A percentile compares a stretch with the other conserved stretches of the same genome.
Conservation (phyloP, 805 yeast genomes). For the Ogataea pilisensis region DNA sequence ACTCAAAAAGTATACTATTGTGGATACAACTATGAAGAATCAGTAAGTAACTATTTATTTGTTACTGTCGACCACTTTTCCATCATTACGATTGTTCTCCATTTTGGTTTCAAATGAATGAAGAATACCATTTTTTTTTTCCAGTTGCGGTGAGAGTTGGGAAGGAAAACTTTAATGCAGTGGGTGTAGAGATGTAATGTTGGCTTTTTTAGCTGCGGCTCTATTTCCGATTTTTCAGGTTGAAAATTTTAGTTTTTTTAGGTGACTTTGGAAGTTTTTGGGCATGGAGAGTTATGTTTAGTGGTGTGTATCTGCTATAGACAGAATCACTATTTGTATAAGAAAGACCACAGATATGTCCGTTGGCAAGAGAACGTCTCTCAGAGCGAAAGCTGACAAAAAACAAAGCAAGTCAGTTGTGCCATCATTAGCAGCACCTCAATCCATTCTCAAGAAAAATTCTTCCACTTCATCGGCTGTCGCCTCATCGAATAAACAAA, state of each 20-base stretch:
- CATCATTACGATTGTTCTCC: too few relatives aligned
- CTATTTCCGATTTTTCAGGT: background rate
- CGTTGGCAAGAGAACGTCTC: constrained; percentile 42
- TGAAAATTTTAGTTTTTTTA: background rate
- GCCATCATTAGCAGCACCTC: constrained; percentile 26
- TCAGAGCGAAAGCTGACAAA: constrained; percentile 39
- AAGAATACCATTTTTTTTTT: too few relatives aligned
- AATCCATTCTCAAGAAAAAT: too few relatives aligned
- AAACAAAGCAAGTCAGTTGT: constrained; percentile 14
- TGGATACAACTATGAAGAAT: background rate
- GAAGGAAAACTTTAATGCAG: too few relatives aligned
- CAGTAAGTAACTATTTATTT: too few relatives aligned
- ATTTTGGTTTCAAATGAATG: too few relatives aligned
- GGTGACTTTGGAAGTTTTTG: too few relatives aligned
- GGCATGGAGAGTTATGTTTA: background rate
- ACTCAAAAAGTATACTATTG: background rate
- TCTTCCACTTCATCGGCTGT: too few relatives aligned
- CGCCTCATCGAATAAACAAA: constrained; percentile 9
- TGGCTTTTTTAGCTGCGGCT: background rate
- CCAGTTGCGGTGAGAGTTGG: too few relatives aligned
- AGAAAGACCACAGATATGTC: constrained; percentile 26
- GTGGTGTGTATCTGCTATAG: too few relatives aligned
- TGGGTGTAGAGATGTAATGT: too few relatives aligned
- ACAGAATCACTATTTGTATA: background rate
- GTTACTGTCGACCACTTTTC: too few relatives aligned